Conservation (phyloP, 257 asterid species). For the Plantago elongata region DNA sequence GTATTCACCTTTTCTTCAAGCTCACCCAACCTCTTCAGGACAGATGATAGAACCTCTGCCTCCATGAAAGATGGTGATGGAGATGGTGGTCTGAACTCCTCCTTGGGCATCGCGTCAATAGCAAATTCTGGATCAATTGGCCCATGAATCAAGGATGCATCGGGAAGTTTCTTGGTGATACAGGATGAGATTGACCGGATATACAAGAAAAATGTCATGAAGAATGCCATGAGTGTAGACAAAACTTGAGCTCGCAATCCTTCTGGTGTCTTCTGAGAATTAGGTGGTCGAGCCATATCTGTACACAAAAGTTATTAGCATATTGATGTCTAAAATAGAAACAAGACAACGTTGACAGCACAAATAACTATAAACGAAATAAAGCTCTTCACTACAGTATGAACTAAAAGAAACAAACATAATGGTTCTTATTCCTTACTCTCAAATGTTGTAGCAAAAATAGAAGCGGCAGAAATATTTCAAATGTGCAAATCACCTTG, state of each 20-base stretch:
- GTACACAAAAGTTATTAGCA: conserved; percentile 16
- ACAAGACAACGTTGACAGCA: too few species aligned
- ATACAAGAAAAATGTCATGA: conserved; percentile 53
- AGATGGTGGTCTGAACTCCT: conserved; percentile 38
- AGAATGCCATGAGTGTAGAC: conserved; percentile 55
- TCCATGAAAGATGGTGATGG: conserved; percentile 37
- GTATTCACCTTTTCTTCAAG: conserved; percentile 61
- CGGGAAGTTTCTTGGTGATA: conserved; percentile 48
- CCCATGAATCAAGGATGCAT: conserved; percentile 27
- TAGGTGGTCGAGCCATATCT: conserved; percentile 40
- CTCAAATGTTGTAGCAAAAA: conserved; percentile 44
- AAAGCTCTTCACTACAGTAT: not conserved
- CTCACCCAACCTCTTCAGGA: conserved; percentile 54
- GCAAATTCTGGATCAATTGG: conserved; percentile 30
- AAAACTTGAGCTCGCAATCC: conserved; percentile 40
- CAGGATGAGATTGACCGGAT: conserved; percentile 41
- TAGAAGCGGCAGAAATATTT: conserved; percentile 21
- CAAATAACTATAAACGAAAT: not conserved
- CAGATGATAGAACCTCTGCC: conserved; percentile 45
- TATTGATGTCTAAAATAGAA: not conserved
- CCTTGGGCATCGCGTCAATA: conserved; percentile 24
- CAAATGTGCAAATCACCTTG: not conserved
- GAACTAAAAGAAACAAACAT: not conserved
- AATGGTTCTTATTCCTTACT: not conserved
- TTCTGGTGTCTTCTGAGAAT: conserved; percentile 47